phyloP scores from a whole-genome alignment of 441 rosid genomes.

The Populus hybrid region DNA sequence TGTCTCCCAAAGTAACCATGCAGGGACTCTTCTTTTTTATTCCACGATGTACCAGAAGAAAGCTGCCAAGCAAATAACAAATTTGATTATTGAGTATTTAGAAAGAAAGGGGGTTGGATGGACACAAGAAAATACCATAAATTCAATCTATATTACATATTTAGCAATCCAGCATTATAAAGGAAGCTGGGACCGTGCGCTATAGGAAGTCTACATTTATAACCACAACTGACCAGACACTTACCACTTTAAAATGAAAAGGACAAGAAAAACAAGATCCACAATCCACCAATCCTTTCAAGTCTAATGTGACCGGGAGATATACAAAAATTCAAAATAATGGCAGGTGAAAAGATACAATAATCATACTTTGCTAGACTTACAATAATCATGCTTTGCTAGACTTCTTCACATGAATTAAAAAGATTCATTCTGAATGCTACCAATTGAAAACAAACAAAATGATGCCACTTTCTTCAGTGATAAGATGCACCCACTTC shows the following conservation, averaged over 20 bases:
- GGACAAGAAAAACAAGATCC: too few species aligned
- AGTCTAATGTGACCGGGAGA: too few species aligned
- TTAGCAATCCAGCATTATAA: not conserved
- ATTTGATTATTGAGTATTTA: constrained; percentile 4
- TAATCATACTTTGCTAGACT: too few species aligned
- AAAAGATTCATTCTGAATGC: not conserved
- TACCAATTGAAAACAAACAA: not conserved
- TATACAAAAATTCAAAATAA: too few species aligned
- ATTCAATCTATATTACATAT: not conserved
- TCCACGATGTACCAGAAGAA: constrained; percentile 26
- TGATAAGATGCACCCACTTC: not conserved
- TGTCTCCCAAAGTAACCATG: constrained; percentile 32
- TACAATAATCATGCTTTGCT: not conserved
- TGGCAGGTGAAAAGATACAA: too few species aligned
- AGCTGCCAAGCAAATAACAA: constrained; percentile 43
- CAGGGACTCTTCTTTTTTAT: constrained; percentile 37
- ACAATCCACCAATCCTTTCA: too few species aligned
- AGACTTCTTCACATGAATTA: not conserved
- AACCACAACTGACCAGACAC: not conserved
- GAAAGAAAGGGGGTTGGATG: not conserved
- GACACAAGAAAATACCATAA: constrained; percentile 7
- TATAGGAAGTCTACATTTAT: not conserved
- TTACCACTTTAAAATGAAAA: too few species aligned
- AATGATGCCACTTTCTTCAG: constrained; percentile 5
- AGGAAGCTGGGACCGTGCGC: not conserved